Base-by-base conservation (phyloP, 1,284 basidiomycete species). In the Ustilago trichophora region DNA sequence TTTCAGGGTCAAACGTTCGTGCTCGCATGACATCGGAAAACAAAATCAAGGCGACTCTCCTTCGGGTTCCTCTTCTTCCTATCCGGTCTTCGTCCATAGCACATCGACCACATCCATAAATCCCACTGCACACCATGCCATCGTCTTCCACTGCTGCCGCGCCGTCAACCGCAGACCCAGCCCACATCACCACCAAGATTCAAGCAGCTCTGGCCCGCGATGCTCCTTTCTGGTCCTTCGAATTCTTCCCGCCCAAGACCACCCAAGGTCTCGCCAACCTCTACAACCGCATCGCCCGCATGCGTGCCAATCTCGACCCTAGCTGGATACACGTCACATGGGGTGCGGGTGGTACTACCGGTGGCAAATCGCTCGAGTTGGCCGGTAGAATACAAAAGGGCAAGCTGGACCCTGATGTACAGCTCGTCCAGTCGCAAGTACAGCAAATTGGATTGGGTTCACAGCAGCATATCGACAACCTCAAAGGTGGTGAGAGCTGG, bases 341-440 rank as follows among this genome's bases (percentile, higher is more conserved):
- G 94, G 94, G 94, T 43, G 93, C 94, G 0, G 93, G 94, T n/a
- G 94, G 96, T 0, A 88, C 89, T 7, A 98, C 96, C 0, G 91
- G 88, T 64, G 91, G 93, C 27, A 87, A 90, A 42, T 92, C 89
- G 76, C 84, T 98, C 43, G 93, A 95, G 73, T 87, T 99, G 11
- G 82, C 82, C 3, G 72, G 55, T 11, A 69, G 77, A 7, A 72
- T 80, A 32, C 76, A 80, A 35, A 71, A 60, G 31, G 78, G 78
- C 29, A 44, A 60, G 4, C 49, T 77, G 6, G 71, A 77, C 32
- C 67, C 71, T 0, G 46, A 47, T 4, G 51, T 53, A 22, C 43
- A 64, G 8, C 48, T 59, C 9, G 47, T 56, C 1, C 48, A 44
- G 21, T 25, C 25, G 11, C 37, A 59, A 22, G 44, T 26, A n/a